Conservation (phyloP, 176 grass and related monocot species). For the Phoenix dactylifera region DNA sequence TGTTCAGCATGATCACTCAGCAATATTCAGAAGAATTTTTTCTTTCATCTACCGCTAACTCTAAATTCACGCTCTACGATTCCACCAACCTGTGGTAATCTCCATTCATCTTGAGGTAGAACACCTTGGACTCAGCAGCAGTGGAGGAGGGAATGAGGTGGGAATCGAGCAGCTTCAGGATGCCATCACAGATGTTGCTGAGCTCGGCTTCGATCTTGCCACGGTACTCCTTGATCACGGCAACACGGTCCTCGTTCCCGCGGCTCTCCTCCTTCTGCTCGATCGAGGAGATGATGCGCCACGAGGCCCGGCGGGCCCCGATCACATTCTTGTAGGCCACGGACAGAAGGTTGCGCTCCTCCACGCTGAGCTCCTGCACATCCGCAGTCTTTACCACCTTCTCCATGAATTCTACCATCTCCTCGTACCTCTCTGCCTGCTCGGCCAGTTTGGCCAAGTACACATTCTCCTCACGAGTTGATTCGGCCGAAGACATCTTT, state of each 20-base stretch:
- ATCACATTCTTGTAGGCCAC: conserved; percentile 20
- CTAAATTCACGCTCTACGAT: neutral
- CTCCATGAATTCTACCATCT: conserved; percentile 21
- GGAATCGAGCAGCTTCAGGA: conserved; percentile 15
- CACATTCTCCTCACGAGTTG: conserved; percentile 15
- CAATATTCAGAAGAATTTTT: no score
- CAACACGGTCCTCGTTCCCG: conserved; percentile 13
- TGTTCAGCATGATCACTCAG: neutral
- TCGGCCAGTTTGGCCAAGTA: conserved; percentile 16
- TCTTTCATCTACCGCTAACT: no score
- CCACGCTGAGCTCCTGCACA: conserved; percentile 6
- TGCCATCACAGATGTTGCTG: conserved; percentile 14
- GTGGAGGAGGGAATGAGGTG: conserved; percentile 3
- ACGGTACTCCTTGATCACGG: conserved; percentile 13
- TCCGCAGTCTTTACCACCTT: conserved; percentile 13
- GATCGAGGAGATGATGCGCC: conserved; percentile 18
- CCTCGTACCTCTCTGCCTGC: conserved; percentile 16
- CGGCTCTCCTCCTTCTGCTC: conserved; percentile 17
- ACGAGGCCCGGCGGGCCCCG: conserved; percentile 13
- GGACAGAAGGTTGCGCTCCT: conserved; percentile 18
- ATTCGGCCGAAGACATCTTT: neutral
- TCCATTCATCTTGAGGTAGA: conserved; percentile 19
- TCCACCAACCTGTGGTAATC: conserved; percentile 8
- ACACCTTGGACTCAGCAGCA: conserved; percentile 14
- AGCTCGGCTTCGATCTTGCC: conserved; percentile 11